Base-by-base conservation (phyloP, 768 basidiomycete genomes). In the Austroboletus eburneus region DNA sequence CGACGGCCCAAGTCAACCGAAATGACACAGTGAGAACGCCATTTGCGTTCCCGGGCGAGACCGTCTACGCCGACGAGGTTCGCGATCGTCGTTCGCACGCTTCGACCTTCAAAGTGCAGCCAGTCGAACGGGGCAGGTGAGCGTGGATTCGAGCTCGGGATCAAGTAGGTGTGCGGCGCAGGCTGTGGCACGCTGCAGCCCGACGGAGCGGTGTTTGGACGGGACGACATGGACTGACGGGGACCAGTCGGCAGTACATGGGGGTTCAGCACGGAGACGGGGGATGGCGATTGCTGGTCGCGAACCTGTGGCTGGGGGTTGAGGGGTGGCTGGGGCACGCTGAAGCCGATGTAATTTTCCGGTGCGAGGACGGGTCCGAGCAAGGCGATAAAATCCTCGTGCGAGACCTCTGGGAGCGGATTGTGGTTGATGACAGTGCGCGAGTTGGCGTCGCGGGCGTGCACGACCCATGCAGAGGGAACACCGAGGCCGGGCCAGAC, bases 381-480 rank as follows among this genome's bases (percentile, higher is more conserved):
- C 38, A 87, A 68, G 3, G 83, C 77, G 33, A 92, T 81, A 56
- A 91, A 91, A 57, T 92, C 89, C 51, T 91, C 89, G 54, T 91
- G 89, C 0, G 87, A 85, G 51, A 91, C 79, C 52, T 91, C 90
- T 1, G 87, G 90, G 8, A 92, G 73, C 2, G 90, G 88, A 55
- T 91, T 91, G 66, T 92, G 87, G 64, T 92, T 89, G 55, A 91
- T 80, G 42, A 90, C 81, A 12, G 87, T 83, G 33, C 80, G 77
- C 9, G 76, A 66, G 58, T 78, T 74, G 37, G 74, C 75, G 49
- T 85, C 57, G 85, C 87, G 77, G 41, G 86, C 76, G 66, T 87
- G 80, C 23, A 92, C 58, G 29, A 92, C 80, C 86, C 88, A 92
- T 16, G 90, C 87, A 42, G 76, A 79, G 1, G 89, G 89, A 20